These are phyloP conservation scores for Brassica juncea DNA, from an alignment of 345 rosid genomes.

Conservation along the genomic window DNA sequence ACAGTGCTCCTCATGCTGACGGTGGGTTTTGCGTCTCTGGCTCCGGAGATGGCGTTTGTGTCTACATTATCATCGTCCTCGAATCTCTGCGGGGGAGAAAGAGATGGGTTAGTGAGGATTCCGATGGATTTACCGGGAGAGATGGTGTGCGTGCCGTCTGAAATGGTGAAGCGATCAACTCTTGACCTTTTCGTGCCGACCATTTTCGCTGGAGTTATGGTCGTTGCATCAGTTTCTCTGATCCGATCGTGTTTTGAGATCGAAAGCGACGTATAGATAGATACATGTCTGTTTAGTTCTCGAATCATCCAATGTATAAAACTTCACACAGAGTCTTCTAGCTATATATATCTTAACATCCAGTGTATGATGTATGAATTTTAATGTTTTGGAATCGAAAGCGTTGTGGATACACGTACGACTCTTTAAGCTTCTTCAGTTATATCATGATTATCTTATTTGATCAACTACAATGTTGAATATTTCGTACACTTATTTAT, in stretches of 20 bases:
- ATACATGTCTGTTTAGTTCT: neutral
- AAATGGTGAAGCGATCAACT: slow-evolving; percentile 19
- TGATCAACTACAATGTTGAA: too few relatives aligned
- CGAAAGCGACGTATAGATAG: neutral
- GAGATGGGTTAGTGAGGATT: slow-evolving; percentile 22
- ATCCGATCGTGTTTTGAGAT: slow-evolving; percentile 15
- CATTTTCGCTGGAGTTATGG: slow-evolving; percentile 30
- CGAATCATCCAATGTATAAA: neutral
- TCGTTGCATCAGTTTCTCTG: slow-evolving; percentile 8
- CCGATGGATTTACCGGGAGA: slow-evolving; percentile 35
- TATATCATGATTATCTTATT: neutral
- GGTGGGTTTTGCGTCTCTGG: slow-evolving; percentile 26
- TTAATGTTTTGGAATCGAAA: neutral
- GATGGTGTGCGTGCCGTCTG: slow-evolving; percentile 22
- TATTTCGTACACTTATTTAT: too few relatives aligned
- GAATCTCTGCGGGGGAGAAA: neutral
- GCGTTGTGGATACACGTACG: neutral
- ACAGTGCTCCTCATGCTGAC: slow-evolving; percentile 27
- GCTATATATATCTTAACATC: neutral
- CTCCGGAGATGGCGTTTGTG: slow-evolving; percentile 34
- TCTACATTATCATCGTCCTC: slow-evolving; percentile 19
- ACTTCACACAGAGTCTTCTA: too few relatives aligned
- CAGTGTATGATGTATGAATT: neutral
- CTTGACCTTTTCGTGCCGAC: slow-evolving; percentile 16
- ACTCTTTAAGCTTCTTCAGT: neutral